phyloP scores from a whole-genome alignment of 805 yeast genomes.

The Ogataea sp. region DNA sequence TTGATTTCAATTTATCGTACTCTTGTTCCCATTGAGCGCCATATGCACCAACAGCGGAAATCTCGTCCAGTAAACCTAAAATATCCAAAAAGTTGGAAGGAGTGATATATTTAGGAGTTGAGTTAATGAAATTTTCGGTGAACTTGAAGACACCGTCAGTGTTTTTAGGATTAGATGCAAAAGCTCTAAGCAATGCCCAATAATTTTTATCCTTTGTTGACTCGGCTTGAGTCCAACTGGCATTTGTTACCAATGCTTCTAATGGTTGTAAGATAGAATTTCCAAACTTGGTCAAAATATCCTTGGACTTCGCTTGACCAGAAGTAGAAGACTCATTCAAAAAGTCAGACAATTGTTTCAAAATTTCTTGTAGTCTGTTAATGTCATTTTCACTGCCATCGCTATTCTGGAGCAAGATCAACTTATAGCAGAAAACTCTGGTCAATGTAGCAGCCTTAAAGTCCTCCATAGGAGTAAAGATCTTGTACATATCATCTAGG shows the following conservation, averaged over 20 bases:
- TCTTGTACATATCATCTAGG: slow-evolving; percentile 14
- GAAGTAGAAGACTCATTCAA: not conserved
- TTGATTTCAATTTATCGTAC: slow-evolving; percentile 33
- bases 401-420: slow-evolving; percentile 35
- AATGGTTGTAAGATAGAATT: slow-evolving; percentile 37
- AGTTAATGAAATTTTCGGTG: slow-evolving; percentile 31
- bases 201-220: slow-evolving; percentile 31
- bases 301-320: slow-evolving; percentile 20
- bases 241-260: slow-evolving; percentile 37
- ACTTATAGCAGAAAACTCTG: slow-evolving; percentile 38
- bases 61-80: slow-evolving; percentile 67
- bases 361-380: slow-evolving; percentile 8
- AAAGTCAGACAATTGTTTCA: not conserved
- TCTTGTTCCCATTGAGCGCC: slow-evolving; percentile 74
- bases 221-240: slow-evolving; percentile 32
- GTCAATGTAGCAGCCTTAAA: slow-evolving; percentile 21
- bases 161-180: slow-evolving; percentile 35
- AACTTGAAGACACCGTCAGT: slow-evolving; percentile 39
- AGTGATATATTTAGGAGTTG: slow-evolving; percentile 28
- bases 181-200: slow-evolving; percentile 39
- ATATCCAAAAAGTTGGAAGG: slow-evolving; percentile 53
- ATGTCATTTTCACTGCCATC: slow-evolving; percentile 8
- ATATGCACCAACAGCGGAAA: slow-evolving; percentile 73
- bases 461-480: slow-evolving; percentile 16
- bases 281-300: slow-evolving; percentile 37